phyloP scores from a whole-genome alignment of 1,284 basidiomycete genomes.

The Macrocybe sp. region DNA sequence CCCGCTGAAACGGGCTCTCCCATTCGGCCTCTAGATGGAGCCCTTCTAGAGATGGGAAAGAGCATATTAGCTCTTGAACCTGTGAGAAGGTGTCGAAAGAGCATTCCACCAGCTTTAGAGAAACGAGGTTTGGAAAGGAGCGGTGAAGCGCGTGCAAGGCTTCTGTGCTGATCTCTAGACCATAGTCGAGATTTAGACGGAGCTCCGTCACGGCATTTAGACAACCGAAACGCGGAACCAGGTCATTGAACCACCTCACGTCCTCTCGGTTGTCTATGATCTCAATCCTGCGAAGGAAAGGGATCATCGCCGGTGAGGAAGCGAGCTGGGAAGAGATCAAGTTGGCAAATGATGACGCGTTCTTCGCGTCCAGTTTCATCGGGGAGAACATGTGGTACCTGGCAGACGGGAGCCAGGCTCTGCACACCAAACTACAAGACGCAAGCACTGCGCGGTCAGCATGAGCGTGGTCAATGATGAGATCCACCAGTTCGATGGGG shows the following conservation, averaged over 20 bases:
- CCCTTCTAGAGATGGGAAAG: constrained; percentile 11
- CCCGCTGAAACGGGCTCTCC: constrained; percentile 9
- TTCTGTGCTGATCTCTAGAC: constrained; percentile 2
- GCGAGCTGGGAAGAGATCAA: constrained; percentile 5
- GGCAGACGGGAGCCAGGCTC: constrained; percentile 28
- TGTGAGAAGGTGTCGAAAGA: constrained; percentile 11
- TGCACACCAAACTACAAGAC: constrained; percentile 30
- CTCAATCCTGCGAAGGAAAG: constrained; percentile 9
- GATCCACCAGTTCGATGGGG: constrained; percentile 27
- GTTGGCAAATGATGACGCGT: constrained; percentile 9
- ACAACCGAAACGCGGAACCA: constrained; percentile 6
- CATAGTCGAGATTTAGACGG: no score
- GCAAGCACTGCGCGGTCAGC: constrained; percentile 23
- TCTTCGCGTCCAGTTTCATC: constrained; percentile 15
- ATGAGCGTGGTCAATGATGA: constrained; percentile 32
- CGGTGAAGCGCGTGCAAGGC: constrained; percentile 4
- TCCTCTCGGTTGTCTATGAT: constrained; percentile 10
- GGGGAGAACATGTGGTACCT: constrained; percentile 31
- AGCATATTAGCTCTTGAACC: constrained; percentile 10
- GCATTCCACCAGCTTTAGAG: constrained; percentile 11
- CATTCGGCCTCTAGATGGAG: constrained; percentile 13
- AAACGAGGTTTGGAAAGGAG: constrained; percentile 9
- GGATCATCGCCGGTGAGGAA: constrained; percentile 7
- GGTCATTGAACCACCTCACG: constrained; percentile 10
- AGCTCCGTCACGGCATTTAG: constrained; percentile 7